Percentiles rank a stretch among this genome's conserved stretches.
Conservation (phyloP, 495 filamentous ascomycete species). For the Penicillium lagena region DNA sequence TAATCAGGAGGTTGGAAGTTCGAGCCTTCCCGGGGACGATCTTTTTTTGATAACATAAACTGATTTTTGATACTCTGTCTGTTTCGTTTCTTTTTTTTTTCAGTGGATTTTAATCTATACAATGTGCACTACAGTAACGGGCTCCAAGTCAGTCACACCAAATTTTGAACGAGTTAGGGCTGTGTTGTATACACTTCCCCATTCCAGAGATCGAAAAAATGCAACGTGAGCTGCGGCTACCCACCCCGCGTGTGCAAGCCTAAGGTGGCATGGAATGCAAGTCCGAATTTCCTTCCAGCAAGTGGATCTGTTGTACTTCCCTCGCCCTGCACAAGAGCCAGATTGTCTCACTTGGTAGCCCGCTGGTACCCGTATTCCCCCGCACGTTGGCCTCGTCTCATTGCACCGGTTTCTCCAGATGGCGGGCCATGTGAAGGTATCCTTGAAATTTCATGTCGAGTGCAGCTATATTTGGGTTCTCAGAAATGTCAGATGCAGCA, state of each 20-base stretch:
- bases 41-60: conserved; percentile 6
- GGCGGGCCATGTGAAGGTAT: not conserved
- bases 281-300: too few species aligned
- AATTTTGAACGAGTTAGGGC: not conserved
- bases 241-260: not conserved
- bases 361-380: not conserved
- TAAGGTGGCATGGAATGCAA: not conserved
- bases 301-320: too few species aligned
- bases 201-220: not conserved
- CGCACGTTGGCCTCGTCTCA: not conserved
- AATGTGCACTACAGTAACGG: not conserved
- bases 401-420: not conserved
- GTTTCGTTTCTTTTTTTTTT: not conserved
- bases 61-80: not conserved
- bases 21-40: conserved; percentile 38
- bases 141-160: not conserved
- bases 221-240: not conserved
- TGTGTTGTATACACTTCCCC: not conserved
- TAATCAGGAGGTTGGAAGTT: conserved; percentile 47
- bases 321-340: too few species aligned
- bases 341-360: too few species aligned
- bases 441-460: not conserved
- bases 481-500: too few species aligned
- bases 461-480: not conserved
- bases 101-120: not conserved